Percentiles rank a stretch among this genome's conserved stretches.
Conservation (phyloP, 2,329 filamentous ascomycete genomes). For the Rutstroemia sp. region DNA sequence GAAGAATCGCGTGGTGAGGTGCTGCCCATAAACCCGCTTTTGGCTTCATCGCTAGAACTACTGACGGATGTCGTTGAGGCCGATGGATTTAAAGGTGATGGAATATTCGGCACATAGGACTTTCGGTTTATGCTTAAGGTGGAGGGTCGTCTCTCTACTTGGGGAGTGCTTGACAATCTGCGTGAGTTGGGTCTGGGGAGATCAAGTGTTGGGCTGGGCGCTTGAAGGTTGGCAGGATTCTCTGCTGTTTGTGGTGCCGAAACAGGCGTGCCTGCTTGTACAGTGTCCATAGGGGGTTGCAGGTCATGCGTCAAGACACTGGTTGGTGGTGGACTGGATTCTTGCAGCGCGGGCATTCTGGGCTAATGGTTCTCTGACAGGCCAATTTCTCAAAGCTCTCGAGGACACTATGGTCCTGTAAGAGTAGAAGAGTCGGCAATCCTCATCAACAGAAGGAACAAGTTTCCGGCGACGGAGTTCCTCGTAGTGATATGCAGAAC, state of each 20-base stretch:
- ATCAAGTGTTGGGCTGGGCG: background rate
- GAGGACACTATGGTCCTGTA: no score
- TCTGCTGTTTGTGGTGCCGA: background rate
- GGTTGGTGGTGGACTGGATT: background rate
- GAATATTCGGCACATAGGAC: conserved; percentile 23
- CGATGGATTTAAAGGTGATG: conserved; percentile 28
- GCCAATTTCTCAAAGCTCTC: no score
- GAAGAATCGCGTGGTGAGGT: conserved; percentile 13
- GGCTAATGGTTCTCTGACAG: no score
- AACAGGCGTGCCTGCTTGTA: background rate
- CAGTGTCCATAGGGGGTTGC: background rate
- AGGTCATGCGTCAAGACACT: background rate
- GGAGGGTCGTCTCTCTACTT: conserved; percentile 7
- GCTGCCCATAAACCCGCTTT: background rate
- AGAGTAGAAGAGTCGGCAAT: no score
- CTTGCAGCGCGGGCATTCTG: background rate
- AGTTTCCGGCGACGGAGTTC: no score
- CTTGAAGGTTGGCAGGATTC: background rate
- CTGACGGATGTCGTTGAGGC: conserved; percentile 11
- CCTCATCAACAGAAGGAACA: no score
- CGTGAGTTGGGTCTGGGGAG: conserved; percentile 1
- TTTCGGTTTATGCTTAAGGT: conserved; percentile 10
- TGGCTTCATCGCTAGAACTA: conserved; percentile 12
- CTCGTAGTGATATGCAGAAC: background rate
- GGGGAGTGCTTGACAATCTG: conserved; percentile 7